Evolutionary conservation across 192 early-diverging fungal genomes (phyloP).

Genomic region (Phycomyces nitens): DNA sequence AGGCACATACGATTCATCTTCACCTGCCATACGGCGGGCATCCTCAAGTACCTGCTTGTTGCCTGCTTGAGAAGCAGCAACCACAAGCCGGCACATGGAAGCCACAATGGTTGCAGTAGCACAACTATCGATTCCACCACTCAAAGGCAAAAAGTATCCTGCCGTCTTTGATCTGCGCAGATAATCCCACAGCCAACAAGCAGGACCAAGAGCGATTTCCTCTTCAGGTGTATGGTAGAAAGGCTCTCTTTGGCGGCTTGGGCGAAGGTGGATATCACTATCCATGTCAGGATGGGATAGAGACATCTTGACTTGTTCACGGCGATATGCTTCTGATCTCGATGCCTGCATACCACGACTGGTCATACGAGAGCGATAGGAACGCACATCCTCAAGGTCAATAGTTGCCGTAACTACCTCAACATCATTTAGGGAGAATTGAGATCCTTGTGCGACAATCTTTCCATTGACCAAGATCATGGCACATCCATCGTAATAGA

Average conservation of each 20-base stretch:
- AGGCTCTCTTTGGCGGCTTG: constrained; percentile 42
- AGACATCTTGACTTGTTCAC: constrained; percentile 58
- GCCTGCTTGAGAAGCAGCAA: constrained; percentile 57
- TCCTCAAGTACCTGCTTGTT: constrained; percentile 73
- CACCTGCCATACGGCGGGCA: constrained; percentile 59
- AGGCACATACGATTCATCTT: constrained; percentile 65
- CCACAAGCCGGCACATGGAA: constrained; percentile 88
- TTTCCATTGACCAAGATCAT: constrained; percentile 90
- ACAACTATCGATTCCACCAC: constrained; percentile 98
- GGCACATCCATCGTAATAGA: constrained; percentile 95
- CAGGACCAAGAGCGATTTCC: constrained; percentile 91
- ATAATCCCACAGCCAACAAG: constrained; percentile 99
- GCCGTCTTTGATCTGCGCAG: constrained; percentile 82
- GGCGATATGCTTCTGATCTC: constrained; percentile 53
- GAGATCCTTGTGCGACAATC: constrained; percentile 82
- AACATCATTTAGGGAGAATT: constrained; percentile 93
- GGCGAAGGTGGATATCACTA: constrained; percentile 39
- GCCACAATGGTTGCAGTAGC: constrained; percentile 81
- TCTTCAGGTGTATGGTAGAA: constrained; percentile 77
- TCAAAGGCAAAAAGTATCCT: constrained; percentile 93
- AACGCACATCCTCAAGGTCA: constrained; percentile 85
- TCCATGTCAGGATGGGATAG: constrained; percentile 47
- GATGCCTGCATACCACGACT: constrained; percentile 85
- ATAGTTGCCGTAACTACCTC: constrained; percentile 91
- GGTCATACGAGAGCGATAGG: constrained; percentile 63